A percentile compares a stretch with the other conserved stretches of the same genome.
Evolutionary conservation across 108 stramenopile genomes (phyloP).

Genomic region (Heterococcus sp.): DNA sequence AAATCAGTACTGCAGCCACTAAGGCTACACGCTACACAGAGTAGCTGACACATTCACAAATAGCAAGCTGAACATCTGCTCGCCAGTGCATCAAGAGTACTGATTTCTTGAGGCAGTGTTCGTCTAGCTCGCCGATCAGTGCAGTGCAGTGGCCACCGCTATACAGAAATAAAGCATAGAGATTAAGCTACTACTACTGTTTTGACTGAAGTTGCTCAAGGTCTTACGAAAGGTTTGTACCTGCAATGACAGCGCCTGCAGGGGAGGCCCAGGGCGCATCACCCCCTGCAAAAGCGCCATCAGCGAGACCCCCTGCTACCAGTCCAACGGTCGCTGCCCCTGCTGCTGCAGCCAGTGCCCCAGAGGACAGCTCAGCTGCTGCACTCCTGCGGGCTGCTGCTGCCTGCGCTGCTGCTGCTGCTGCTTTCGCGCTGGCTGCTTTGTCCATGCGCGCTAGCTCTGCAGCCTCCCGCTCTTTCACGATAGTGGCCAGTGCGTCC

Average conservation of each 20-base stretch:
- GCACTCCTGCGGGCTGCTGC: not conserved
- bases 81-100: too few species aligned
- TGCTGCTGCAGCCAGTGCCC: slow-evolving; percentile 6
- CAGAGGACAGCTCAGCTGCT: not conserved
- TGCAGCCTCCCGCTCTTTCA: slow-evolving; percentile 18
- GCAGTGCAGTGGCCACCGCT: too few species aligned
- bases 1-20: too few species aligned
- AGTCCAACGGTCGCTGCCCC: slow-evolving; percentile 26
- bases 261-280: slow-evolving; percentile 40
- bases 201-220: too few species aligned
- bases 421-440: not conserved
- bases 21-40: too few species aligned
- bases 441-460: slow-evolving; percentile 11
- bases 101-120: too few species aligned
- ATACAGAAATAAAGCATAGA: too few species aligned
- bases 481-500: slow-evolving; percentile 9
- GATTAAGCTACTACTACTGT: too few species aligned
- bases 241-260: slow-evolving; percentile 11
- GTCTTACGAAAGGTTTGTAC: too few species aligned
- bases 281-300: slow-evolving; percentile 28
- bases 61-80: too few species aligned
- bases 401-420: not conserved
- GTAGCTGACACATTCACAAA: too few species aligned
- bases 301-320: slow-evolving; percentile 24
- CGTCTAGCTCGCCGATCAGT: too few species aligned